Evolutionary conservation across 306 rosid species (phyloP), one percentile per base, ranked within the genome.

Genomic region (Glycine latifolia): DNA sequence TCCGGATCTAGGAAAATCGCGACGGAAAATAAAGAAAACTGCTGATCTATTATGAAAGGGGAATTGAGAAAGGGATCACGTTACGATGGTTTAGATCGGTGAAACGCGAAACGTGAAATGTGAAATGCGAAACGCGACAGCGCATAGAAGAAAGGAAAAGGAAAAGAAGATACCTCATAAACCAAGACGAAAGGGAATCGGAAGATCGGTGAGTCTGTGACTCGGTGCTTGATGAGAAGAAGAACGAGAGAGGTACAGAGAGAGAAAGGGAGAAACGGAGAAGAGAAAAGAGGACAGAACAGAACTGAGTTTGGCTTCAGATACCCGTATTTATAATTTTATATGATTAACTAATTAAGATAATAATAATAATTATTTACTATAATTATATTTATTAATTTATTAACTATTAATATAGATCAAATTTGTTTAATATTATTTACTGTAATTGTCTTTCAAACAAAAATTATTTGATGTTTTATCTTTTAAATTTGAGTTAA

Each of bases 151-250:
- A 11, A 2, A 20, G 44, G 26, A 43, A 39, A 4, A 37, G n/a
- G 0, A 26, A 8, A 76, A 37, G 14, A 60, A 10, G 53, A 37
- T 43, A 37, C 98, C 98, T 94, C 98, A 94, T 94, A 94, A 94
- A 94, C 98, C 94, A 94, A 86, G 98, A 88, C 92, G 98, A 91
- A 79, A 86, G 69, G 69, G 88, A 83, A 91, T 91, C 98, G 90
- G 87, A 84, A 87, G 89, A 76, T 86, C 88, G 89, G 88, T 46
- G 88, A 87, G 91, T 79, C 87, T 82, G 85, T 26, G 81, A 70
- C 69, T 80, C 86, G 84, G 86, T 39, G 84, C 69, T 67, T 71
- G 79, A 39, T 14, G 71, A 7, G 82, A 43, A 35, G 16, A 20
- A 63, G 53, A 61, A 43, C 5, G 6, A 50, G 3, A 63, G 48